phyloP scores from a whole-genome alignment of 2,329 filamentous ascomycete genomes.

The Lasiodiplodia sp. region DNA sequence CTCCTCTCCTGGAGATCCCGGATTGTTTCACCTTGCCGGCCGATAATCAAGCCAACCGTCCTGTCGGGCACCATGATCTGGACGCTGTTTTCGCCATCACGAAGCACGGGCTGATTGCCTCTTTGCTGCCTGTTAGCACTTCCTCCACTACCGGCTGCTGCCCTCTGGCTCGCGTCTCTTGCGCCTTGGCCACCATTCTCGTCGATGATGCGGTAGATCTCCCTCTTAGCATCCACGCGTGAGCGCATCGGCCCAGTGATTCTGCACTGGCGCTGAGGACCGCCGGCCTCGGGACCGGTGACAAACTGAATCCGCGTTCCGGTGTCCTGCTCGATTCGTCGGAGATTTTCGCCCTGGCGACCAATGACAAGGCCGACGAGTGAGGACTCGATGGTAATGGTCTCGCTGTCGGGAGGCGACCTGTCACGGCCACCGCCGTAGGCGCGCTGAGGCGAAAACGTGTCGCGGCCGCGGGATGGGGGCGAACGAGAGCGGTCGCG shows the following conservation, averaged over 20 bases:
- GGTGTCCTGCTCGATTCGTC: constrained; percentile 83
- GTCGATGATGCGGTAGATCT: constrained; percentile 87
- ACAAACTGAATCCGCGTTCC: constrained; percentile 88
- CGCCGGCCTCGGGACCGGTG: constrained; percentile 73
- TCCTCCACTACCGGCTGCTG: background rate
- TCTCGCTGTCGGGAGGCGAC: constrained; percentile 74
- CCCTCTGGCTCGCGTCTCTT: constrained; percentile 30
- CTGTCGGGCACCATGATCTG: constrained; percentile 96
- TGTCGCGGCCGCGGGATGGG: constrained; percentile 61
- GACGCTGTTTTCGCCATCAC: constrained; percentile 83
- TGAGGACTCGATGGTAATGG: constrained; percentile 84
- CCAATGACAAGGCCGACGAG: constrained; percentile 91
- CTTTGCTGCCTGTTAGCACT: constrained; percentile 37
- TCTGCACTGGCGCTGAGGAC: constrained; percentile 81
- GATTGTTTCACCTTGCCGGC: constrained; percentile 92
- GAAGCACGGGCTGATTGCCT: constrained; percentile 58
- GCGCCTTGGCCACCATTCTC: constrained; percentile 72
- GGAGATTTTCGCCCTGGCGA: constrained; percentile 85
- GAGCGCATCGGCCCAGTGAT: constrained; percentile 77
- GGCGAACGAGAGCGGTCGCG: constrained; percentile 79
- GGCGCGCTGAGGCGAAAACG: constrained; percentile 67
- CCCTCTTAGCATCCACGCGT: constrained; percentile 78
- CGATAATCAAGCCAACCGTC: constrained; percentile 91
- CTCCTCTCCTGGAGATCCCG: constrained; percentile 89
- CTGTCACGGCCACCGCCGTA: constrained; percentile 60